phyloP scores from a whole-genome alignment of 2,329 filamentous ascomycete genomes.

The Tolypocladium amazonense region DNA sequence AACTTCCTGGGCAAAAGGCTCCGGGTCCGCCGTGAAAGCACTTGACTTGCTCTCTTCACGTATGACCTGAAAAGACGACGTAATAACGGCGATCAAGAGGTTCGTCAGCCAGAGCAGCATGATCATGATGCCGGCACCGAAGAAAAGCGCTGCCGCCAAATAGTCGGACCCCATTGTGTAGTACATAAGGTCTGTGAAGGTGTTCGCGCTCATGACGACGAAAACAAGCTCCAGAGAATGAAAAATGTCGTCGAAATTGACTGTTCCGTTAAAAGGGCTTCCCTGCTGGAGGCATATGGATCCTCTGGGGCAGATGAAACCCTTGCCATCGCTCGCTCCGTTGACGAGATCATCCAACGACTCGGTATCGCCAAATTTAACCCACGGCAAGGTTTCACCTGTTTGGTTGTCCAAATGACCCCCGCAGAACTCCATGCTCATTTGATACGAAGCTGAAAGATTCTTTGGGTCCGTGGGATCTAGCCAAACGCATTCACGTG shows the following conservation, averaged over 20 bases:
- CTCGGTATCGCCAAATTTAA: conserved; percentile 27
- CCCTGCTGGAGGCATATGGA: conserved; percentile 72
- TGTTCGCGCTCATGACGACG: conserved; percentile 97
- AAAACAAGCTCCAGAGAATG: conserved; percentile 92
- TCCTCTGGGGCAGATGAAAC: conserved; percentile 75
- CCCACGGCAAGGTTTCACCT: conserved; percentile 54
- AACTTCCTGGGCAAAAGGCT: conserved; percentile 23
- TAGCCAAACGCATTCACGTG: conserved; percentile 68
- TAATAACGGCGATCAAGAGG: conserved; percentile 90
- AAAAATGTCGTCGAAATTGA: conserved; percentile 91
- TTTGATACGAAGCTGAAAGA: conserved; percentile 45
- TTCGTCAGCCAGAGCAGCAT: conserved; percentile 96
- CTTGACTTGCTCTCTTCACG: conserved; percentile 90
- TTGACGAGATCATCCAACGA: conserved; percentile 35
- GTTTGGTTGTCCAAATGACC: conserved; percentile 60
- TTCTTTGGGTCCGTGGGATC: conserved; percentile 50
- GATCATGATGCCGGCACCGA: conserved; percentile 67
- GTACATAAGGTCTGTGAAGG: conserved; percentile 91
- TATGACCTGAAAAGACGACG: conserved; percentile 96
- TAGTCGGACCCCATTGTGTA: conserved; percentile 89
- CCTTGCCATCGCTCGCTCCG: conserved; percentile 54
- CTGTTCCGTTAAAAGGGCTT: conserved; percentile 74
- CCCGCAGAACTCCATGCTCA: conserved; percentile 71
- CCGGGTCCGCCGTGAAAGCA: conserved; percentile 74
- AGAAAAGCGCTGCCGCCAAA: conserved; percentile 71